A percentile compares a stretch with the other conserved stretches of the same genome.
phyloP scores from a whole-genome alignment of 2,329 filamentous ascomycete species.

The Microdochium bolleyi region DNA sequence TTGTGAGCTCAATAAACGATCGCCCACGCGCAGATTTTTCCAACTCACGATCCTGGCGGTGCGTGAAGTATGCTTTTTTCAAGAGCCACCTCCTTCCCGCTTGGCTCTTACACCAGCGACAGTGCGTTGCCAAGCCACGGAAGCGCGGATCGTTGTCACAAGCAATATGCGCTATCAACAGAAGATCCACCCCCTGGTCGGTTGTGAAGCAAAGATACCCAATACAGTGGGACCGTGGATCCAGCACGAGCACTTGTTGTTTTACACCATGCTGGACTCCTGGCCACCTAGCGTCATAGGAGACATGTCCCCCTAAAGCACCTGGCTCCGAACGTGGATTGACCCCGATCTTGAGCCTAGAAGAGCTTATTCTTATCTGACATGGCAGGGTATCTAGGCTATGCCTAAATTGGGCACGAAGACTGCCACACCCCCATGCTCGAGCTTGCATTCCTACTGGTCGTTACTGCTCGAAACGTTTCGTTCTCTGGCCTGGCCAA shows the following conservation, averaged over 20 bases:
- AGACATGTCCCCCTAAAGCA: neutral
- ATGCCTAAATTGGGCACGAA: neutral
- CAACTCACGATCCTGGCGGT: too few species aligned
- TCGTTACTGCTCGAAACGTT: neutral
- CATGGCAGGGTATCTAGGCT: neutral
- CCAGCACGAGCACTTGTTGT: neutral
- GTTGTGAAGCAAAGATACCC: neutral
- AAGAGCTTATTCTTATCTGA: neutral
- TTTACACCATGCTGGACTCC: neutral
- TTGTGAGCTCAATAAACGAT: too few species aligned
- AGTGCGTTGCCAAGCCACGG: neutral
- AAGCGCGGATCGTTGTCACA: neutral
- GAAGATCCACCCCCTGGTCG: neutral
- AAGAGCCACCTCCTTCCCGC: too few species aligned
- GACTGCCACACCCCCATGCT: neutral
- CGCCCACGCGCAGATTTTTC: too few species aligned
- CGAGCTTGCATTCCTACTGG: neutral
- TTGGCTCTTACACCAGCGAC: too few species aligned
- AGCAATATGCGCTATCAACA: neutral
- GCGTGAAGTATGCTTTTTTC: too few species aligned
- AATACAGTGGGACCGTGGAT: neutral
- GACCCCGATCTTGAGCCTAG: neutral
- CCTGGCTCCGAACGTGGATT: neutral
- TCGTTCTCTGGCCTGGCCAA: neutral
- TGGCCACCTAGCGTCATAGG: neutral